Conservation (phyloP, 139 green algal genomes). For the Zygnema cylindricum region DNA sequence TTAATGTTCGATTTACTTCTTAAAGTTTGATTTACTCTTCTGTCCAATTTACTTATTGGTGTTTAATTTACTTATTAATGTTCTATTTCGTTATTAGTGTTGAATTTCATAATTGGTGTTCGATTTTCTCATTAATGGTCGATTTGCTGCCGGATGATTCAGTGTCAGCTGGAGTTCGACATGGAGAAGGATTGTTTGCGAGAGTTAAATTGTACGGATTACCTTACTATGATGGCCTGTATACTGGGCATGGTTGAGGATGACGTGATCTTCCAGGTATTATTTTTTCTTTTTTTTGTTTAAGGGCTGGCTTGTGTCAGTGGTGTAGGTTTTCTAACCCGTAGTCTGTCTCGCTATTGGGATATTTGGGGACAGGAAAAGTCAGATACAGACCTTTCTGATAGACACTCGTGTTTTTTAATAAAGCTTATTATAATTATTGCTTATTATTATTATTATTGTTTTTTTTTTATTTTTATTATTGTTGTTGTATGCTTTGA, state of each 20-base stretch:
- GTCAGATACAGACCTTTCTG: neutral
- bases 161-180: neutral
- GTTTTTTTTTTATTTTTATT: neutral
- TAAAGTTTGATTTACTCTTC: neutral
- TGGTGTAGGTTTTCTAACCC: neutral
- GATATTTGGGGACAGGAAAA: too few relatives aligned
- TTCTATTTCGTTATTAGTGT: neutral
- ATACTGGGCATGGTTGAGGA: constrained; percentile 1
- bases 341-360: neutral
- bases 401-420: too few relatives aligned
- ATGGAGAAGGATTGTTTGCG: neutral
- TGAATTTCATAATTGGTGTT: neutral
- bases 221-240: neutral
- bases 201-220: neutral
- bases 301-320: neutral
- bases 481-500: too few relatives aligned
- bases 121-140: neutral
- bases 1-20: neutral
- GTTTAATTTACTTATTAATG: neutral
- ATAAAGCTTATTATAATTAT: too few relatives aligned
- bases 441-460: too few relatives aligned
- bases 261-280: neutral
- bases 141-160: neutral
- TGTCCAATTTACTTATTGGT: neutral
- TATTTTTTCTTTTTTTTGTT: neutral